These are phyloP conservation scores for Talaromyces sp. DNA, from an alignment of 2,329 filamentous ascomycete species.

Conservation along the genomic window DNA sequence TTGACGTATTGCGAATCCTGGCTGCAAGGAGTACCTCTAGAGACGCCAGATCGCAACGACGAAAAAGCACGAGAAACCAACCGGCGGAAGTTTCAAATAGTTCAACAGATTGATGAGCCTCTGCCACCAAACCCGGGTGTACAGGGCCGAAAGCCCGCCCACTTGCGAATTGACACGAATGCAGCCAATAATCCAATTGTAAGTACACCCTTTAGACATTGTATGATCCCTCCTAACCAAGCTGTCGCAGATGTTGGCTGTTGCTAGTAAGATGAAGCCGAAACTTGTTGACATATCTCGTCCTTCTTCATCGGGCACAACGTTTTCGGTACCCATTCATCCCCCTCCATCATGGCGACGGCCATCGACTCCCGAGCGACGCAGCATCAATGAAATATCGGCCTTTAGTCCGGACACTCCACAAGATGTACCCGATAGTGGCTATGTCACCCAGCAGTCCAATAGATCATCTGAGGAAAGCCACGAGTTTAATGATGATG, in stretches of 20 bases:
- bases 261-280: conserved; percentile 33
- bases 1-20: conserved; percentile 34
- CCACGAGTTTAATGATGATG: conserved; percentile 23
- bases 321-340: conserved; percentile 21
- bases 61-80: conserved; percentile 25
- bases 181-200: conserved; percentile 13
- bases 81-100: conserved; percentile 33
- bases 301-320: conserved; percentile 28
- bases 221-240: background rate
- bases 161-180: conserved; percentile 12
- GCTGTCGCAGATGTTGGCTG: conserved; percentile 20
- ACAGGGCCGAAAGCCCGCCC: conserved; percentile 8
- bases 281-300: conserved; percentile 36
- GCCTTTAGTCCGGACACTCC: conserved; percentile 38
- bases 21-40: conserved; percentile 33
- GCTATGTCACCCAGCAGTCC: conserved; percentile 27
- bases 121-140: conserved; percentile 16
- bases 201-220: background rate
- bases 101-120: conserved; percentile 28
- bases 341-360: conserved; percentile 19
- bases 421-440: conserved; percentile 31
- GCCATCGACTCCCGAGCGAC: conserved; percentile 32
- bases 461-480: conserved; percentile 22
- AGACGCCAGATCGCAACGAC: conserved; percentile 21
- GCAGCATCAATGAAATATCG: conserved; percentile 30